These are phyloP conservation scores for Parietaria judaica DNA, from an alignment of 306 rosid genomes.

Conservation along the genomic window DNA sequence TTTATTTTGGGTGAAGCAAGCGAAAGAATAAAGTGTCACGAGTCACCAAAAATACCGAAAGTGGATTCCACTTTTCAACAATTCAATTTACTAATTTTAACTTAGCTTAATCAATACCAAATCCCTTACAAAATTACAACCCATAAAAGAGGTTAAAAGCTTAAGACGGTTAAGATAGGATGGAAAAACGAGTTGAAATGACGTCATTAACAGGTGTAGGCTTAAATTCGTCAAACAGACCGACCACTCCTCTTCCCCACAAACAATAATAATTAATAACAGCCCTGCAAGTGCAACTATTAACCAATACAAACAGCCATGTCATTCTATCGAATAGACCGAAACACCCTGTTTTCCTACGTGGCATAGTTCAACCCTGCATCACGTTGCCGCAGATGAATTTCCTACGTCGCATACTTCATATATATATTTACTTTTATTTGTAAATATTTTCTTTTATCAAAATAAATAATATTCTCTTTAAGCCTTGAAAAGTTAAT, in stretches of 20 bases:
- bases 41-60: background rate
- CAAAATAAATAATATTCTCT: too few species aligned
- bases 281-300: background rate
- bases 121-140: background rate
- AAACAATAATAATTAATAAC: background rate
- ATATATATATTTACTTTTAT: too few species aligned
- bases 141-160: background rate
- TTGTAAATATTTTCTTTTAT: too few species aligned
- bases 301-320: too few species aligned
- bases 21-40: too few species aligned
- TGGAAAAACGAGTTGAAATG: background rate
- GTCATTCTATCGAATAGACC: too few species aligned
- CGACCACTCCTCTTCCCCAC: constrained; percentile 5
- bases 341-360: too few species aligned
- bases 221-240: constrained; percentile 10
- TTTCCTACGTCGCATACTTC: too few species aligned
- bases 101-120: background rate
- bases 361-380: too few species aligned
- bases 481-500: too few species aligned
- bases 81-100: too few species aligned
- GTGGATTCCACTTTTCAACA: background rate
- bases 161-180: background rate
- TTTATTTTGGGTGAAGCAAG: background rate
- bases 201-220: background rate
- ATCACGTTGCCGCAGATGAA: too few species aligned